Evolutionary conservation across 176 grass and related monocot species (phyloP), one percentile per base, ranked within the genome.

Genomic region (Carex parvula): DNA sequence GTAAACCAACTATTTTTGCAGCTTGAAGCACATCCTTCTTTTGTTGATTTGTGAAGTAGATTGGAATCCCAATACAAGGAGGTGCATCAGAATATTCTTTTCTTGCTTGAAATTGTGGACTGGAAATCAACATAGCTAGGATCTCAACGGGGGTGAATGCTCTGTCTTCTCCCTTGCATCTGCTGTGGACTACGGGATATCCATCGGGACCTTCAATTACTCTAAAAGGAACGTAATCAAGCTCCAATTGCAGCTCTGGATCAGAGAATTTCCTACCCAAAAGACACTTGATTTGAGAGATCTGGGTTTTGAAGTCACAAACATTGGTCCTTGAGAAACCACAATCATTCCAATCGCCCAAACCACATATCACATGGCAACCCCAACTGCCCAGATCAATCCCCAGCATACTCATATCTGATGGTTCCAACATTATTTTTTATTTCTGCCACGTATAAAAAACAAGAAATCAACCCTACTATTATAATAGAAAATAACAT

Each of bases 211-310:
- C 76, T 79, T 79, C 44, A 55, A 39, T 33, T 79, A 79, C 76
- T 60, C 56, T 80, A 59, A 60, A 55, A 80, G 54, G 54, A 37
- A 80, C 14, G 3, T 52, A 80, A 80, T 80, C 50, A 33, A 58
- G 50, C 29, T 55, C 50, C 21, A 21, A 33, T 35, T 80, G 76
- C 32, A 80, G 32, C 50, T 60, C 56, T n/a, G 56, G 56, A 60
- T 80, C 48, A 22, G 48, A 80, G 21, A 59, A 80, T 37, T 79
- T 79, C 76, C 56, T 18, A 16, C 76, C 76, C 50, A 79, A 60
- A 37, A 79, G 48, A 46, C 8, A 3, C 44, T 79, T 79, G 0
- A 79, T 59, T 44, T 72, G 39, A 33, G 8, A 72, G n/a, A 46
- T 1, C 1, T 72, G 10, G 9, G 8, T 22, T 48, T 72, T 21